These are phyloP conservation scores for Fusarium nisikadoi DNA, from an alignment of 2,329 filamentous ascomycete species.

Conservation along the genomic window DNA sequence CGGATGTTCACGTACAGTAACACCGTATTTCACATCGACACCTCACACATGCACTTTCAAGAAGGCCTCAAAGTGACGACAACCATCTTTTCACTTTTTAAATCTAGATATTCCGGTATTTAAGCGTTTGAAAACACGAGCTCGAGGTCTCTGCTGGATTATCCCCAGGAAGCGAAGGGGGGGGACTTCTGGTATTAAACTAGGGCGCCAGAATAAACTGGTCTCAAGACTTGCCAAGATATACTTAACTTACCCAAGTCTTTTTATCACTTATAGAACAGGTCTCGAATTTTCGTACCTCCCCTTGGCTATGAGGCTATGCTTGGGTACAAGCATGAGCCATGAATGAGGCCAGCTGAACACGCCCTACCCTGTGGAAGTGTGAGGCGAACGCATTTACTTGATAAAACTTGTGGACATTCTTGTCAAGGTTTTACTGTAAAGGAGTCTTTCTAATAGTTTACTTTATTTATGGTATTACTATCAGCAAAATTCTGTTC, in stretches of 20 bases:
- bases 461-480: background rate
- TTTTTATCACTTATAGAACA: background rate
- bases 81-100: too few relatives aligned
- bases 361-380: conserved; percentile 3
- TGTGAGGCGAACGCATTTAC: background rate
- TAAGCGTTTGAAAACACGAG: background rate
- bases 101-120: background rate
- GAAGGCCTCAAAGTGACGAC: background rate
- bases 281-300: background rate
- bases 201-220: background rate
- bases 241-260: background rate
- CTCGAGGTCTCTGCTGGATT: background rate
- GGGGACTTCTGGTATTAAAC: too few relatives aligned
- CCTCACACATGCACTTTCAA: background rate
- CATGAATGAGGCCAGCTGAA: conserved; percentile 4
- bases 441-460: background rate
- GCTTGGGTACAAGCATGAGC: background rate
- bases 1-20: background rate
- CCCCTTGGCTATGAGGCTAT: background rate
- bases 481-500: background rate
- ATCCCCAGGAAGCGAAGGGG: background rate
- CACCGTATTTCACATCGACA: background rate
- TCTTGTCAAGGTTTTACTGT: background rate
- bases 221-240: background rate
- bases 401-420: background rate